Base-by-base conservation (phyloP, 1,139 yeast species). In the Insectozyma bohioensis region DNA sequence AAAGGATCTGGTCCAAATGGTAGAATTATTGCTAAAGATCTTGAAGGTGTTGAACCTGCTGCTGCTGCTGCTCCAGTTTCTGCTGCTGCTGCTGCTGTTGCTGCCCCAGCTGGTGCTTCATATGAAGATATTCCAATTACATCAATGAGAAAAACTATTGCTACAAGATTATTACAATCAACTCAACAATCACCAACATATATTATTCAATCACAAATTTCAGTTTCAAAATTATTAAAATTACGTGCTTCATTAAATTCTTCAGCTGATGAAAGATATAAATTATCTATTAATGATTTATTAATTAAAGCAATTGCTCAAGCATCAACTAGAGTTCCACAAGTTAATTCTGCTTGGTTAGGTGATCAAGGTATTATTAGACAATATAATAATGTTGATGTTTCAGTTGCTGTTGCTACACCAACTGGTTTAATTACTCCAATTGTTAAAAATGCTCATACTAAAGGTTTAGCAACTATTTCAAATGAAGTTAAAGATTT, bases 351-450 rank as follows among this genome's bases (percentile, higher is more conserved):
- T 24, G 85, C 92, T 58, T 92, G 97, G 95, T 75, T 92, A 53
- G 95, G 85, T 56, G 69, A 75, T 29, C 83, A 90, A 68, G 88
- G 90, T 46, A 82, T 92, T 51, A 85, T 94, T 53, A 86, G 99
- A 72, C 90, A 85, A 67, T 92, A 80, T 76, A 72, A 75, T 56
- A 83, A 80, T 52, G 97, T 90, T 41, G 99, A 92, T 58, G 95
- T 92, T 40, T 88, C 97, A 18, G 97, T 92, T 42, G 99, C 99
- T 28, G 99, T 92, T 45, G 95, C 98, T 42, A 92, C 98, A 13
- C 97, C 97, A 60, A 79, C 95, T 37, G 99, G 99, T 37, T 76
- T 92, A 52, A 83, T 94, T 61, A 92, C 99, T 32, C 99, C 99
- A 47, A 92, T 92, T 51, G 87, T 92, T 48, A 82, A 78, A 63